Evolutionary conservation across 2,329 filamentous ascomycete genomes (phyloP).

Genomic region (Fusarium sp.): DNA sequence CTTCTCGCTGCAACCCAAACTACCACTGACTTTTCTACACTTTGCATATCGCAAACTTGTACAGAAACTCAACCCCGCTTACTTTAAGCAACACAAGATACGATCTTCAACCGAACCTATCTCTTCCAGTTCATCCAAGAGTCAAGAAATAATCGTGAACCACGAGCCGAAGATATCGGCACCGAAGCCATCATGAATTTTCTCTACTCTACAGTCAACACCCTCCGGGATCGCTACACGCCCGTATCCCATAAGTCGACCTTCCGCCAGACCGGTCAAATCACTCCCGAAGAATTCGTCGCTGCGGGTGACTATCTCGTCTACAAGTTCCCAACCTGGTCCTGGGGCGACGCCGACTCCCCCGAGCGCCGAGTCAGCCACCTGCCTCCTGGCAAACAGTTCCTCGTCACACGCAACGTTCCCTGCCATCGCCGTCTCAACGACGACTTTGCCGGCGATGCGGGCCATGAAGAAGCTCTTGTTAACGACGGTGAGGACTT

Average conservation of each 20-base stretch:
- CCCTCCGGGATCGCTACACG: slow-evolving; percentile 89
- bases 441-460: slow-evolving; percentile 91
- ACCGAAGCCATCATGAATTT: slow-evolving; percentile 77
- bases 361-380: slow-evolving; percentile 81
- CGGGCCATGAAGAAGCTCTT: slow-evolving; percentile 86
- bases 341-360: slow-evolving; percentile 91
- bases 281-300: slow-evolving; percentile 97
- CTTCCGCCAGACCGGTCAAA: slow-evolving; percentile 92
- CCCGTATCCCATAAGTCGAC: slow-evolving; percentile 91
- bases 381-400: slow-evolving; percentile 92
- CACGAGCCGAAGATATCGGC: background rate
- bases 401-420: slow-evolving; percentile 92
- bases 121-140: background rate
- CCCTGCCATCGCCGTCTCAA: slow-evolving; percentile 92
- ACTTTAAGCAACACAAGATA: background rate
- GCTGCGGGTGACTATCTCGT: slow-evolving; percentile 96
- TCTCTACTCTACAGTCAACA: slow-evolving; percentile 92
- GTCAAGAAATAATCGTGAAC: background rate
- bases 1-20: background rate
- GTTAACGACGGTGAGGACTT: slow-evolving; percentile 82
- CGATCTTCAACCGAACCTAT: slow-evolving; percentile 10
- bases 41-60: background rate
- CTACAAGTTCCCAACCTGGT: slow-evolving; percentile 99
- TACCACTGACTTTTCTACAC: background rate
- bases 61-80: slow-evolving; percentile 32